A percentile compares a stretch with the other conserved stretches of the same genome.
These are phyloP conservation scores for Suillus ampliporus DNA, from an alignment of 768 basidiomycete species.

Conservation along the genomic window DNA sequence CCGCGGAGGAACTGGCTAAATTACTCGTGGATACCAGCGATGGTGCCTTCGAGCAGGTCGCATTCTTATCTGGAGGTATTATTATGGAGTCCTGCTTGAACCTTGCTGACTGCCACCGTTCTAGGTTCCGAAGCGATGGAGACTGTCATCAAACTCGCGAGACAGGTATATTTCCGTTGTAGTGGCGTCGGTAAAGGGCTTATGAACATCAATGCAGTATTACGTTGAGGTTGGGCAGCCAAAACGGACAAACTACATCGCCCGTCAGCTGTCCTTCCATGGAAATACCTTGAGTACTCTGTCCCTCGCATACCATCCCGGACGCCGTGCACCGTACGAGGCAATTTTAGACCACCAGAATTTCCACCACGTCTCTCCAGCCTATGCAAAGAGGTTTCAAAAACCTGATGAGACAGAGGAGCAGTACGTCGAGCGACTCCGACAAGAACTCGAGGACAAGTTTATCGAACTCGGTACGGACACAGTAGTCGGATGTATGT, in stretches of 20 bases:
- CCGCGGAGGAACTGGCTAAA: constrained; percentile 81
- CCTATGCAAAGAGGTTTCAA: constrained; percentile 83
- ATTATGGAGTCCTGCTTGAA: constrained; percentile 1
- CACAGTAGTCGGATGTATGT: constrained; percentile 81
- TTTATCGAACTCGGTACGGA: constrained; percentile 82
- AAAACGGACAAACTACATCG: constrained; percentile 79
- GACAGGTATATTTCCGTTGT: constrained; percentile 57
- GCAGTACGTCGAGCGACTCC: constrained; percentile 78
- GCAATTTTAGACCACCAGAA: constrained; percentile 64
- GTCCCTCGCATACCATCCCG: constrained; percentile 68
- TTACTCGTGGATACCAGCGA: constrained; percentile 66
- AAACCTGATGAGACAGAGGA: constrained; percentile 71
- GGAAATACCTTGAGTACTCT: constrained; percentile 82
- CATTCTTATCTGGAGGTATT: constrained; percentile 78
- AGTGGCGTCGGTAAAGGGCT: not conserved
- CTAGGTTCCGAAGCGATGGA: constrained; percentile 92
- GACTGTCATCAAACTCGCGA: constrained; percentile 78
- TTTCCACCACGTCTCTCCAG: constrained; percentile 89
- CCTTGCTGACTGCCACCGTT: not conserved
- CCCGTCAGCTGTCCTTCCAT: constrained; percentile 79
- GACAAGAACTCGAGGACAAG: constrained; percentile 84
- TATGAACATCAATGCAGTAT: constrained; percentile 52
- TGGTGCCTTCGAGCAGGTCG: constrained; percentile 74
- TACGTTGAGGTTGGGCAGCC: constrained; percentile 72
- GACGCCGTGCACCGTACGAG: constrained; percentile 71